Conservation (phyloP, 768 basidiomycete species). For the Kwoniella botswanensis region DNA sequence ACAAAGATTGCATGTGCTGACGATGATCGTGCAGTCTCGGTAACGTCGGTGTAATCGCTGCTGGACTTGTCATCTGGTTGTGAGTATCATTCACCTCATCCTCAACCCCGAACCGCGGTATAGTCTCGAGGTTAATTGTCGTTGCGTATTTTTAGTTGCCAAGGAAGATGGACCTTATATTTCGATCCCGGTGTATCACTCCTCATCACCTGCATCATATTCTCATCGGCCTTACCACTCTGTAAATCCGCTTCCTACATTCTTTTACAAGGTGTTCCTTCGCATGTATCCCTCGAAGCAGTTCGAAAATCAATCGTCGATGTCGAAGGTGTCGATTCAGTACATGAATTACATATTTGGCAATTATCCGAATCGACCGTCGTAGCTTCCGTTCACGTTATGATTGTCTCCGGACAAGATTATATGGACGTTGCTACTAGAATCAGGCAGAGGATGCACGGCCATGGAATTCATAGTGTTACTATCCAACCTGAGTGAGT, state of each 20-base stretch:
- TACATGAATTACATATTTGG: conserved; percentile 94
- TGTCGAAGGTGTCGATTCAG: conserved; percentile 81
- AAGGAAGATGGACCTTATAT: conserved; percentile 84
- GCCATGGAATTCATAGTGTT: conserved; percentile 90
- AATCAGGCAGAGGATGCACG: conserved; percentile 82
- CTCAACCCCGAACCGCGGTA: no score
- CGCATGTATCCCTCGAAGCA: conserved; percentile 84
- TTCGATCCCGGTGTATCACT: conserved; percentile 92
- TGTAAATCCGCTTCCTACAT: conserved; percentile 88
- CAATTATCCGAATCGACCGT: conserved; percentile 93
- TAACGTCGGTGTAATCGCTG: conserved; percentile 95
- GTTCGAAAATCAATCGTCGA: conserved; percentile 78
- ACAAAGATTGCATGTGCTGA: neutral
- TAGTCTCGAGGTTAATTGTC: no score
- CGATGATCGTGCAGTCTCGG: conserved; percentile 64
- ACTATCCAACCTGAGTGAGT: conserved; percentile 89
- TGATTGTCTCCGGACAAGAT: conserved; percentile 76
- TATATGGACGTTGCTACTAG: conserved; percentile 88
- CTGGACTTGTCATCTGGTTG: conserved; percentile 93
- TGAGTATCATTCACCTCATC: conserved; percentile 44
- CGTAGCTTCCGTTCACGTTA: conserved; percentile 93
- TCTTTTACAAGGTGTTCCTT: conserved; percentile 89
- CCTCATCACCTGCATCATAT: conserved; percentile 93
- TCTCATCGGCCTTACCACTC: conserved; percentile 90
- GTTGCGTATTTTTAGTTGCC: conserved; percentile 58